These are phyloP conservation scores for Haematococcus lacustris DNA, from an alignment of 139 green algal genomes.

Conservation along the genomic window DNA sequence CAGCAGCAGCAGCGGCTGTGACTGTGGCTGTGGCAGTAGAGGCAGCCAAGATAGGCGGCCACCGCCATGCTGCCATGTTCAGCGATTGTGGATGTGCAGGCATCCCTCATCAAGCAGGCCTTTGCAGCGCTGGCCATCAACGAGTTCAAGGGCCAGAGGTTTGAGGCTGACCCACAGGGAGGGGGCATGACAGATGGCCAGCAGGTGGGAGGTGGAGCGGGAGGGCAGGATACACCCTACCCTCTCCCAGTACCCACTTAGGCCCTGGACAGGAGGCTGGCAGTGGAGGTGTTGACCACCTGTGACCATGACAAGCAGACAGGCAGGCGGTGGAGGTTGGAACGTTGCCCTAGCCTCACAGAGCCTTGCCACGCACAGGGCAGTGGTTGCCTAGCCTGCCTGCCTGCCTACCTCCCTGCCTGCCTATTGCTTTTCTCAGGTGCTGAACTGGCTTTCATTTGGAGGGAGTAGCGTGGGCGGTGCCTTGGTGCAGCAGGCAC, in stretches of 20 bases:
- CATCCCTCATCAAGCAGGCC: slow-evolving; percentile 20
- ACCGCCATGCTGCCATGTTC: no score
- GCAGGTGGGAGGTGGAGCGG: background rate
- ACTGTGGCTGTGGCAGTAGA: no score
- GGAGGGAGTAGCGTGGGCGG: slow-evolving; percentile 18
- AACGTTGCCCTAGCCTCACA: background rate
- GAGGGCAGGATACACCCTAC: background rate
- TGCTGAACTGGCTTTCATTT: slow-evolving; percentile 53
- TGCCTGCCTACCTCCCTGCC: no score
- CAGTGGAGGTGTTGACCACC: background rate
- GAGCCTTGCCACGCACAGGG: background rate
- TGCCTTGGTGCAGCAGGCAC: slow-evolving; percentile 25
- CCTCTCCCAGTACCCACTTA: background rate
- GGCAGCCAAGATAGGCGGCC: no score
- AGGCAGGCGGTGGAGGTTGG: background rate
- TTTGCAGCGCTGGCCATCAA: slow-evolving; percentile 76
- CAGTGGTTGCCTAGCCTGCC: no score
- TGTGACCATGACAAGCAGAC: background rate
- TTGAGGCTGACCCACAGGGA: slow-evolving; percentile 25
- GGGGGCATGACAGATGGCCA: slow-evolving; percentile 19
- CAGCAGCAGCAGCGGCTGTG: no score
- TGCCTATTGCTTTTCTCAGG: no score
- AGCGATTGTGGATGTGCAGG: background rate
- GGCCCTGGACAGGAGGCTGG: background rate
- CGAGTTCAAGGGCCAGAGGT: slow-evolving; percentile 73